phyloP scores from a whole-genome alignment of 306 rosid species.

The Vigna hirtella region DNA sequence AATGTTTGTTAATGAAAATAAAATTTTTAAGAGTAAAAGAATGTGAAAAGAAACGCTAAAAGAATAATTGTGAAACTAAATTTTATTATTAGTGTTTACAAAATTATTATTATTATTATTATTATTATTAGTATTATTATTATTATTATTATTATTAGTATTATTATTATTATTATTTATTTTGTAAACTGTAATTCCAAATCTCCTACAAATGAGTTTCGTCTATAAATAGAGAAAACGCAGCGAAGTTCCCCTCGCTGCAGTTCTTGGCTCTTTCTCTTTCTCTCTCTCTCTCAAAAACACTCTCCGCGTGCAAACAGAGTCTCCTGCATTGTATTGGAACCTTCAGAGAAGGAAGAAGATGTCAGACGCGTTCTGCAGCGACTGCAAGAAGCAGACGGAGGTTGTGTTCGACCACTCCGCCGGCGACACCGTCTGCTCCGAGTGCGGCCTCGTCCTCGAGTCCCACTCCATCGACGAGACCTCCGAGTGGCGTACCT shows the following conservation, averaged over 20 bases:
- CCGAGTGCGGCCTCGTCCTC: constrained; percentile 95
- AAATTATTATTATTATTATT: no score
- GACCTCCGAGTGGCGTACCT: constrained; percentile 95
- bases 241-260: not conserved
- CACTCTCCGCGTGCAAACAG: not conserved
- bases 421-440: constrained; percentile 91
- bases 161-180: no score
- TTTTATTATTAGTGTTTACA: no score
- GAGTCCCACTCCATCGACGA: constrained; percentile 96
- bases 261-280: not conserved
- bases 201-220: not conserved
- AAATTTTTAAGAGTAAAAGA: no score
- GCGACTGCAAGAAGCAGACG: constrained; percentile 93
- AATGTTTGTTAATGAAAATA: no score
- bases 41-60: no score
- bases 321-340: not conserved
- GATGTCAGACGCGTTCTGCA: constrained; percentile 90
- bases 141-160: no score
- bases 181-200: no score
- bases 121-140: no score
- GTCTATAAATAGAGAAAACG: constrained; percentile 16
- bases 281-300: not conserved
- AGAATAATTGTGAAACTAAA: no score
- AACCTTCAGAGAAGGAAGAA: not conserved
- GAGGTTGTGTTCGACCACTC: constrained; percentile 95